These are phyloP conservation scores for Eremomyces bilateralis DNA, from an alignment of 495 filamentous ascomycete species.

Conservation along the genomic window DNA sequence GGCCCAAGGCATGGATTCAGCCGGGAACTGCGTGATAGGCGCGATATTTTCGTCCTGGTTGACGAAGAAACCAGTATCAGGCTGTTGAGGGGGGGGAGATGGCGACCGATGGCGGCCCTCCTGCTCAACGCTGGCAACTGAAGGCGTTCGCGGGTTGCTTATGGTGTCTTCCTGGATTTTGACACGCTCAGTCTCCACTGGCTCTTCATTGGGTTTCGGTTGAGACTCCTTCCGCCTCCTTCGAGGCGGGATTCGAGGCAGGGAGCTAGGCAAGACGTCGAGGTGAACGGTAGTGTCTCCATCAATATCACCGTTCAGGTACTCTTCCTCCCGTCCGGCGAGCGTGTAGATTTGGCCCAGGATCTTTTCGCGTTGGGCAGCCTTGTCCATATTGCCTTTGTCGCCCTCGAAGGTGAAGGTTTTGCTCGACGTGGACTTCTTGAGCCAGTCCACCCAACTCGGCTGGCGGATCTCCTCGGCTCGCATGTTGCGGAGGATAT, in stretches of 20 bases:
- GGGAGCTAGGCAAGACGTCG: too few species aligned
- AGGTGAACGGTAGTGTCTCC: neutral
- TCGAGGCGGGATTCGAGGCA: slow-evolving; percentile 1
- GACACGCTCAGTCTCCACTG: too few species aligned
- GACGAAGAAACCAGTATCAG: too few species aligned
- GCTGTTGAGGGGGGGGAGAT: too few species aligned
- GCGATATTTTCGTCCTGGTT: too few species aligned
- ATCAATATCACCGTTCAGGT: slow-evolving; percentile 1
- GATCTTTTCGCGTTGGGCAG: neutral
- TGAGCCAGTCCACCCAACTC: neutral
- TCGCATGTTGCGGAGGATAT: neutral
- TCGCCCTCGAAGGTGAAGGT: neutral
- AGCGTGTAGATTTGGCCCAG: neutral
- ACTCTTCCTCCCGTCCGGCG: slow-evolving; percentile 4
- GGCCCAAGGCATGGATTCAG: too few species aligned
- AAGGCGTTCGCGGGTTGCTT: too few species aligned
- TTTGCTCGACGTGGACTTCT: neutral
- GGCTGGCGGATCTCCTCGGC: neutral
- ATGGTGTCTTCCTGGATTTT: too few species aligned
- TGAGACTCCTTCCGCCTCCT: neutral
- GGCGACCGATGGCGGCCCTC: too few species aligned
- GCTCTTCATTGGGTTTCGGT: neutral
- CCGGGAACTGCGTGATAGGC: too few species aligned
- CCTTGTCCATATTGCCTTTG: neutral
- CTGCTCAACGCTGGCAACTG: neutral